Percentiles rank a stretch among this genome's conserved stretches.
phyloP scores from a whole-genome alignment of 352 stramenopile species.

The Phytophthora ohioensis region DNA sequence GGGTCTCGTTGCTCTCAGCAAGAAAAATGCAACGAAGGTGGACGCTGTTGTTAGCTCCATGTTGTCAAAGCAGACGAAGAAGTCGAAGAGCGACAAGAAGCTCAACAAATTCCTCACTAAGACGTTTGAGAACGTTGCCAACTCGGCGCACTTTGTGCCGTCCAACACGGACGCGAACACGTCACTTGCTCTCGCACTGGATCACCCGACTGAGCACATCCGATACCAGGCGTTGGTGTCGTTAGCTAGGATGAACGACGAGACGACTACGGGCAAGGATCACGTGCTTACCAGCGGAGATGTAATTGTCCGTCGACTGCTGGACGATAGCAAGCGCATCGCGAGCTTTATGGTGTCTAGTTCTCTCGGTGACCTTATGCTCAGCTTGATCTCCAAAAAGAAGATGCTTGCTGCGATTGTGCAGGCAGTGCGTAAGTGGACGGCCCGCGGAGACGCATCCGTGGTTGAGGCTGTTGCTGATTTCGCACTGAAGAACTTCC shows the following conservation, averaged over 20 bases:
- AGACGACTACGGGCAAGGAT: slow-evolving; percentile 27
- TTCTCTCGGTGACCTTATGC: slow-evolving; percentile 62
- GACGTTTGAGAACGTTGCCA: slow-evolving; percentile 77
- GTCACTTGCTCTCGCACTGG: slow-evolving; percentile 77
- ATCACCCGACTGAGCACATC: slow-evolving; percentile 79
- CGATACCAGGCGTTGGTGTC: slow-evolving; percentile 79
- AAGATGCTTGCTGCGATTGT: slow-evolving; percentile 62
- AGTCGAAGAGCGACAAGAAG: slow-evolving; percentile 62
- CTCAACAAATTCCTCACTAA: slow-evolving; percentile 68
- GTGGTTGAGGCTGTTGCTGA: slow-evolving; percentile 59
- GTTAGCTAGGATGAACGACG: slow-evolving; percentile 67
- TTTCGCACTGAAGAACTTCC: slow-evolving; percentile 66
- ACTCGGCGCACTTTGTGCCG: slow-evolving; percentile 83
- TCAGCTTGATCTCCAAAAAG: slow-evolving; percentile 62
- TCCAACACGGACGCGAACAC: slow-evolving; percentile 69
- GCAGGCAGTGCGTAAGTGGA: slow-evolving; percentile 65
- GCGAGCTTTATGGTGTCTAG: slow-evolving; percentile 64
- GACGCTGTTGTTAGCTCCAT: slow-evolving; percentile 50
- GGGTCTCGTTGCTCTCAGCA: slow-evolving; percentile 60
- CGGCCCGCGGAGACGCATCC: slow-evolving; percentile 20
- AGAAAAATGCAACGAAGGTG: slow-evolving; percentile 65
- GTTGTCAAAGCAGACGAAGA: slow-evolving; percentile 38
- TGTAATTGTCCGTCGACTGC: slow-evolving; percentile 72
- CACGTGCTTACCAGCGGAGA: slow-evolving; percentile 59
- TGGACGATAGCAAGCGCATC: slow-evolving; percentile 82